Evolutionary conservation across 495 filamentous ascomycete species (phyloP), one percentile per base, ranked within the genome.

Genomic region (Cetradonia linearis): DNA sequence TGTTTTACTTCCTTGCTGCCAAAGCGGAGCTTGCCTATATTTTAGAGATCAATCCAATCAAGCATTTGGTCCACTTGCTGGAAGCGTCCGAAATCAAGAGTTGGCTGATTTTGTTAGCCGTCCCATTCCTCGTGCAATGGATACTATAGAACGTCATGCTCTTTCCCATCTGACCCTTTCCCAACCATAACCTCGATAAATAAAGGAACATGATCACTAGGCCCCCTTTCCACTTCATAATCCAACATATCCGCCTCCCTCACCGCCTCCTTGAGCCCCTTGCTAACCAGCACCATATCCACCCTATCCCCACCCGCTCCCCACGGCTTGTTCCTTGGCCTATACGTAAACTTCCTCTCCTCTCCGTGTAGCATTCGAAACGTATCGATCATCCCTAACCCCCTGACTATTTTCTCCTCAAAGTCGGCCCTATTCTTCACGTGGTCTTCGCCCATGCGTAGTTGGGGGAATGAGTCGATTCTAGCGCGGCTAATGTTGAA

Each of bases 391-490:
- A 66, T 56, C 13, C 55, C 56, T 37, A 59, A n/a, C 13, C 56
- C 58, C n/a, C 65, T 48, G n/a, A 82, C 72, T 61, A 81, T 77
- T 60, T 71, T 75, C 37, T 46, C 60, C 53, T 76, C 71, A 57
- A 81, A 82, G 42, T 81, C 77, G 14, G 62, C 68, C 9, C 79
- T 66, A 59, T 80, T 80, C 10, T 67, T 16, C 13, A 76, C 72
- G 68, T 82, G 79, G 60, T 77, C 71, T 13, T 62, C 48, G 14
- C 66, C 71, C 14, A 66, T 71, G 6, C 79, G 62, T 27, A 81
- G 62, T 16, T 68, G 68, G 0, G 79, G 78, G 47, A 66, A 68
- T 2, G 77, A 76, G 63, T 81, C 79, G 5, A 71, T 28, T 2
- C 5, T 5, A 0, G 64, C 62, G 7, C 72, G 72, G 2, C 77